Evolutionary conservation across 768 basidiomycete genomes (phyloP), one percentile per base, ranked within the genome.

Genomic region (Cystobasidium ongulense): DNA sequence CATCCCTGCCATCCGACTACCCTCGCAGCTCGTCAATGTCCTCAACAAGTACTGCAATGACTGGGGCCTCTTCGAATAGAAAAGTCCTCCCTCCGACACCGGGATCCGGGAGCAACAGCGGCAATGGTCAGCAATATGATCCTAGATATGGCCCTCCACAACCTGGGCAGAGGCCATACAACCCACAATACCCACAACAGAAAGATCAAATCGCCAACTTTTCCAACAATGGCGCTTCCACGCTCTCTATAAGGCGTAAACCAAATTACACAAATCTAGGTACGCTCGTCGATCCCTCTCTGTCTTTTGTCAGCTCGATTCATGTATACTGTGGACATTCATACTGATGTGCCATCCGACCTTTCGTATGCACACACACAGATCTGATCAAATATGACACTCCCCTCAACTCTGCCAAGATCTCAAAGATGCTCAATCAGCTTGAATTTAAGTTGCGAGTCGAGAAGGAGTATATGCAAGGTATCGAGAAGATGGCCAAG

Each of bases 371-470:
- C 57, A 62, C 57, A 31, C 10, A 27, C 54, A 18, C 75, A 85
- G 96, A 99, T 84, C 84, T 99, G 75, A 92, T 96, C 82, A 94
- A 94, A 83, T 93, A 93, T 76, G 96, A 99, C 83, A 94, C 94
- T 54, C 94, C 95, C 18, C 87, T 95, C 80, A 93, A 92, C 23
- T 89, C 94, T 1, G 89, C 91, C 77, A 98, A 95, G 84, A 98
- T 99, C 81, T 91, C 92, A 50, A 87, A 87, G 77, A 97, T 98
- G 94, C 87, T 98, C 63, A 94, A 97, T 82, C 94, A 97, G 82
- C 88, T 99, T 75, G 94, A 98, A 82, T 99, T 97, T 87, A 99
- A 99, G 83, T 88, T 97, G 70, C 91, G 95, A 81, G 92, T 99
- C 76, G 96, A 99, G 82, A 87, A 90, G 83, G 93, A 98, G 83